Base-by-base conservation (phyloP, 805 yeast species). In the Candida wancherniae region DNA sequence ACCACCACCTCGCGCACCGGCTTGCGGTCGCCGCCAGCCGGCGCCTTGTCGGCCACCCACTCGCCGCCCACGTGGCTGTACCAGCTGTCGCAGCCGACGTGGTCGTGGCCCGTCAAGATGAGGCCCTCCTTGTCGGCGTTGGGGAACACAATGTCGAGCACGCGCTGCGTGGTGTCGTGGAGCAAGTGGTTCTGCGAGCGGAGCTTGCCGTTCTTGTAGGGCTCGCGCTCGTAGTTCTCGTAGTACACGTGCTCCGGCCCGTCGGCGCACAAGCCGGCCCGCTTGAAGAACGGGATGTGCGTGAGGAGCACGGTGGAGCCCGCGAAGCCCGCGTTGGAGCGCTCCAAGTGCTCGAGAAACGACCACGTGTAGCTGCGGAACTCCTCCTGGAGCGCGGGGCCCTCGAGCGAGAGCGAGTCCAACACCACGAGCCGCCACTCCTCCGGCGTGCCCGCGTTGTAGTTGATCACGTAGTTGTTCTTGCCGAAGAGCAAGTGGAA, bases 31-130 rank as follows among this genome's bases (percentile, higher is more conserved):
- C 61, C 43, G 6, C 42, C 44, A 9, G 13, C 19, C 23, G 53
- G 51, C 3, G 52, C 48, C 40, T 73, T 76, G 0, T 73, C 54
- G 0, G 87, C 83, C 5, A 55, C 66, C 94, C 94, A 83, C 11
- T 62, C 57, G 4, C 66, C 67, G 36, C 50, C 65, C 1, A 42
- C 39, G 24, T 41, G 45, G 51, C 72, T 75, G 53, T 83, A 85
- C 55, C 71, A 68, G 21, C 78, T 73, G 44, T 77, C 80, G 52
- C 98, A 92, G 2, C 98, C 98, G 43, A 80, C 88, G 51, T 92
- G 98, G 51, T 92, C 98, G 58, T 92, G 98, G 1, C 98, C 98
- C 0, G 95, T 84, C 24, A 90, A 59, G 3, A 92, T 76, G 7
- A 90, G 66, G 13, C 97, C 97, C 12, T 81, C 77, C 40, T 75